Evolutionary conservation across 2,329 filamentous ascomycete genomes (phyloP).

Genomic region (Colletotrichum plurivorum): DNA sequence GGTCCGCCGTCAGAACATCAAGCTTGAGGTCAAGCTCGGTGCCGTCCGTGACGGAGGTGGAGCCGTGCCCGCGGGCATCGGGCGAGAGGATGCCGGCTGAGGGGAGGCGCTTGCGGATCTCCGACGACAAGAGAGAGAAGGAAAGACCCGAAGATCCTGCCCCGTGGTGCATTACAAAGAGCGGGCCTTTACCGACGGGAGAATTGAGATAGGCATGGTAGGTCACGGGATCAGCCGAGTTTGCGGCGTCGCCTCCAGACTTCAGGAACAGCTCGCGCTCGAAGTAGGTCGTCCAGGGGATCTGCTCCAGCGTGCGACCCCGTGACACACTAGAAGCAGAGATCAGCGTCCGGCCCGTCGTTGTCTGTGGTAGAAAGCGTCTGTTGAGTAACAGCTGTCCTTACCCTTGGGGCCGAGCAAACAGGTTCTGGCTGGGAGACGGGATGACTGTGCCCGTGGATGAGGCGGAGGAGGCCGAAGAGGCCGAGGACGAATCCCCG

Average conservation of each 20-base stretch:
- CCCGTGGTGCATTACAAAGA: slow-evolving; percentile 96
- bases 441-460: slow-evolving; percentile 94
- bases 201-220: slow-evolving; percentile 93
- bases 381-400: slow-evolving; percentile 42
- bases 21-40: slow-evolving; percentile 76
- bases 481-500: slow-evolving; percentile 81
- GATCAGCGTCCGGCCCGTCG: slow-evolving; percentile 12
- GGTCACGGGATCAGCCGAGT: slow-evolving; percentile 58
- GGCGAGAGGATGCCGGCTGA: slow-evolving; percentile 86
- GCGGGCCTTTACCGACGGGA: slow-evolving; percentile 79
- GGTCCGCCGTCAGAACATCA: slow-evolving; percentile 79
- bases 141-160: slow-evolving; percentile 90
- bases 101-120: slow-evolving; percentile 83
- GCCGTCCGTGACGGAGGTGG: slow-evolving; percentile 66
- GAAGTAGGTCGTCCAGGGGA: slow-evolving; percentile 93
- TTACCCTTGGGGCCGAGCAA: slow-evolving; percentile 79
- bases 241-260: slow-evolving; percentile 47
- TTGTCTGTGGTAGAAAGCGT: slow-evolving; percentile 1
- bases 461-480: slow-evolving; percentile 77
- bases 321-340: slow-evolving; percentile 47
- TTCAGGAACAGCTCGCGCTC: slow-evolving; percentile 86
- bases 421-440: slow-evolving; percentile 79
- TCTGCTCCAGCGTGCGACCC: slow-evolving; percentile 72
- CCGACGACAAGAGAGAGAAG: slow-evolving; percentile 85
- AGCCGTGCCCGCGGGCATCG: slow-evolving; percentile 90